Evolutionary conservation across 257 asterid genomes (phyloP), one percentile per base, ranked within the genome.

Genomic region (Capsicum pubescens): DNA sequence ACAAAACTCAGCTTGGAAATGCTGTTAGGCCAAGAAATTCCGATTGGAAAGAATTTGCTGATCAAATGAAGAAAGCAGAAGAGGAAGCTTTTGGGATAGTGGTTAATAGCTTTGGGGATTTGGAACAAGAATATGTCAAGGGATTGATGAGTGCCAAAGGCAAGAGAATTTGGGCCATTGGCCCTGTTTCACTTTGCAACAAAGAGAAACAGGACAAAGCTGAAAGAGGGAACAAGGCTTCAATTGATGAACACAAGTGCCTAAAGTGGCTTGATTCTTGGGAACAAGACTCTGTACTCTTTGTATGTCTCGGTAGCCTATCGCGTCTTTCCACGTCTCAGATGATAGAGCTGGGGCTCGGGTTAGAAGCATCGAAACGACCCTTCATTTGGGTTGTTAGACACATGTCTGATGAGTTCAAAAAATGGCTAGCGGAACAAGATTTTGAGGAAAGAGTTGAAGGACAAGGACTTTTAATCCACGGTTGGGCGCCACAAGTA

Each of bases 251-350:
- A 60, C 32, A 84, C 12, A 13, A 81, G 5, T 89, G 91, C 79
- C 44, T 86, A 60, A 84, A 87, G 26, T 92, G 93, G 93, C 93
- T 92, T 0, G 90, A 88, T 16, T 83, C 86, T 0, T 79, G 32
- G 52, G 87, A 83, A n/a, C 32, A 84, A 36, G 14, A 46, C 54
- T 90, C 93, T 0, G 91, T 87, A 4, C 66, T 92, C 54, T 92
- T 86, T 14, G 90, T 86, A 0, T 92, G 94, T 48, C 88, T 90
- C 2, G 96, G 96, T 9, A 92, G 93, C 83, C 76, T 90, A 13
- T 77, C 89, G 12, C 89, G 89, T 0, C 79, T 88, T 21, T 42
- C 91, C 0, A 71, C 87, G 0, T 61, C 84, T 0, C 94, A 92
- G 13, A 76, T 90, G 82, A 55, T 85, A 5, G 93, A 92, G 89